Conservation (phyloP, 805 yeast species). For the Kockiozyma suomiensis region DNA sequence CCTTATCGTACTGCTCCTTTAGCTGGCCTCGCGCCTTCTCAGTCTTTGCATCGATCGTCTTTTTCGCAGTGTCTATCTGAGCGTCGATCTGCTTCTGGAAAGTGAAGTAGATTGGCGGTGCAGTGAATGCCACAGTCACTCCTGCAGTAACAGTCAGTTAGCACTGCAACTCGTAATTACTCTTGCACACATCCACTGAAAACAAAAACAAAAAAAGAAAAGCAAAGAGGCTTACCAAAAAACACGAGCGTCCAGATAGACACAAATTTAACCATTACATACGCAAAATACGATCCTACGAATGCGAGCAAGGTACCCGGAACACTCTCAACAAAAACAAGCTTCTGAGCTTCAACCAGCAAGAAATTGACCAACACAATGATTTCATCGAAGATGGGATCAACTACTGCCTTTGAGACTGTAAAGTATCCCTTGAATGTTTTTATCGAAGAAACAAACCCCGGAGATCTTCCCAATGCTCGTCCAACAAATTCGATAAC, state of each 20-base stretch:
- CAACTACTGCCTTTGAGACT: slow-evolving; percentile 23
- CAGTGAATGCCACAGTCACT: slow-evolving; percentile 66
- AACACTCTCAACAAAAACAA: slow-evolving; percentile 29
- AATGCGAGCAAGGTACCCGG: slow-evolving; percentile 20
- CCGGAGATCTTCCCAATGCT: slow-evolving; percentile 17
- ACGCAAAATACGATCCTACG: slow-evolving; percentile 21
- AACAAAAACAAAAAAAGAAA: neutral
- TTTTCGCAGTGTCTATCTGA: slow-evolving; percentile 35
- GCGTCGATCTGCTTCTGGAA: slow-evolving; percentile 79
- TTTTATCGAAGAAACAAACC: slow-evolving; percentile 24
- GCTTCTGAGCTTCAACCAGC: slow-evolving; percentile 27
- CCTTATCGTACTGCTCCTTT: slow-evolving; percentile 13
- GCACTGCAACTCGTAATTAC: slow-evolving; percentile 5
- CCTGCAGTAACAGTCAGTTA: slow-evolving; percentile 38
- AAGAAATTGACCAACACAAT: slow-evolving; percentile 20
- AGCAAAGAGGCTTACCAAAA: slow-evolving; percentile 15
- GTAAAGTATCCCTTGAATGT: slow-evolving; percentile 16
- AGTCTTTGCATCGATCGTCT: slow-evolving; percentile 37
- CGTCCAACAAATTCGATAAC: slow-evolving; percentile 31
- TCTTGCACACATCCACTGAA: slow-evolving; percentile 34
- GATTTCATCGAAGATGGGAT: slow-evolving; percentile 22
- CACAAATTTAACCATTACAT: slow-evolving; percentile 17
- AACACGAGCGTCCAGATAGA: slow-evolving; percentile 25
- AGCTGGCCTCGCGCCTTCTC: slow-evolving; percentile 19
- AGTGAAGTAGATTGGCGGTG: slow-evolving; percentile 71